Conservation (phyloP, 2,329 filamentous ascomycete species). For the Sporothrix globosa region DNA sequence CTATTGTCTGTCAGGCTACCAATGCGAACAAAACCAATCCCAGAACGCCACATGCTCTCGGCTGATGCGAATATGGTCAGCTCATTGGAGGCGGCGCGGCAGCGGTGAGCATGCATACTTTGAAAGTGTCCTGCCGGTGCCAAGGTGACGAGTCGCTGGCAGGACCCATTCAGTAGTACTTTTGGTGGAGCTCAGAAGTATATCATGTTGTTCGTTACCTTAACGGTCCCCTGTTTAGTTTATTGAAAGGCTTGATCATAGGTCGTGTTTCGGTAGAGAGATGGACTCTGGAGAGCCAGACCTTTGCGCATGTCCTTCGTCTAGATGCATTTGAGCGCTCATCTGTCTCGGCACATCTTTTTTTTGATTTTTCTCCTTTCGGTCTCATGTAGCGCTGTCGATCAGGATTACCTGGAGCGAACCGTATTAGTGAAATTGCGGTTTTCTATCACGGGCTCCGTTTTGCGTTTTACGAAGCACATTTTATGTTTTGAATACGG, state of each 20-base stretch:
- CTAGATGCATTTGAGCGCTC: neutral
- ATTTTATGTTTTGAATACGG: neutral
- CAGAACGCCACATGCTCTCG: constrained; percentile 16
- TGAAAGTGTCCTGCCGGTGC: neutral
- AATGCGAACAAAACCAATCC: neutral
- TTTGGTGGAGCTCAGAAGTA: too few relatives aligned
- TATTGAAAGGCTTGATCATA: neutral
- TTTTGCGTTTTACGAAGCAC: too few relatives aligned
- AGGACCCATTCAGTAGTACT: too few relatives aligned
- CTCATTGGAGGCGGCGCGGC: neutral
- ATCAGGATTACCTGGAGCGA: constrained; percentile 15
- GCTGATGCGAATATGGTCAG: neutral
- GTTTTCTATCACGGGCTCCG: neutral
- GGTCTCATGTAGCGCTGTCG: constrained; percentile 18
- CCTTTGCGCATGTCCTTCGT: neutral
- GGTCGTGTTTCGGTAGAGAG: neutral
- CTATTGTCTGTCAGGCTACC: neutral
- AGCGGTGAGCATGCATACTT: neutral
- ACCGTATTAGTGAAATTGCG: constrained; percentile 10
- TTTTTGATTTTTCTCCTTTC: neutral
- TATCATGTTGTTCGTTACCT: neutral
- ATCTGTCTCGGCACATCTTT: neutral
- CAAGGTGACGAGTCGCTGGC: neutral
- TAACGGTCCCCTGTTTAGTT: neutral
- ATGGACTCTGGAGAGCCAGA: neutral